Base-by-base conservation (phyloP, 2,329 filamentous ascomycete genomes). In the Talaromyces piceae region DNA sequence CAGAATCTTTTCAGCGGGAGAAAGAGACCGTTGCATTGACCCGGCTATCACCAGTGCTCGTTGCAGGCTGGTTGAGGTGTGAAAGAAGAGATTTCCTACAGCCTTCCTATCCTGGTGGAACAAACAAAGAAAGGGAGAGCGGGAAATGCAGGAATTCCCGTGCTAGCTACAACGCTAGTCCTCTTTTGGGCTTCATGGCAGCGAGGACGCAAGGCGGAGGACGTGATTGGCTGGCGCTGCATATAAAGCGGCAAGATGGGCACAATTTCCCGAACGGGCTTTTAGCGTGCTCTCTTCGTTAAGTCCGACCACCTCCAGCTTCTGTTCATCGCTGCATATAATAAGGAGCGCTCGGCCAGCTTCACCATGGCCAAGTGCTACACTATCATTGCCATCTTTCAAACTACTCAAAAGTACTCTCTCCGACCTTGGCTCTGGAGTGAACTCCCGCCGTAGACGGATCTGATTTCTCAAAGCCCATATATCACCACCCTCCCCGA, bases 221-320 rank as follows among this genome's bases (percentile, higher is more conserved):
- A 13, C 37, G 4, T 41, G 37, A 23, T 41, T 41, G 37, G 37
- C 2, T 18, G 37, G 18, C 8, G 37, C 18, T 1, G 39, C 18
- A 9, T 43, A 8, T 16, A 28, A 30, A 44, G 41, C 16, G 16
- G 26, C 48, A 28, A 22, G 22, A 43, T 6, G 16, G 37, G 7
- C 26, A 22, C 41, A 28, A 45, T 50, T 50, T 20, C 7, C 48
- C 48, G 48, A 33, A 43, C 48, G 26, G 37, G 33, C 37, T 43
- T 49, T 31, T 27, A 18, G 44, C 12, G n/a, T 30, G 30, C 28
- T n/a, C 28, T 20, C 48, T 44, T 43, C 22, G 30, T 50, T 44
- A 50, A 45, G 41, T 50, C 48, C 48, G 48, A 22, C 4, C 23
- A 13, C 31, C n/a, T n/a, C n/a, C n/a, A n/a, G n/a, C n/a, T n/a